phyloP scores from a whole-genome alignment of 805 yeast genomes.

The Starmerella etchellsii region DNA sequence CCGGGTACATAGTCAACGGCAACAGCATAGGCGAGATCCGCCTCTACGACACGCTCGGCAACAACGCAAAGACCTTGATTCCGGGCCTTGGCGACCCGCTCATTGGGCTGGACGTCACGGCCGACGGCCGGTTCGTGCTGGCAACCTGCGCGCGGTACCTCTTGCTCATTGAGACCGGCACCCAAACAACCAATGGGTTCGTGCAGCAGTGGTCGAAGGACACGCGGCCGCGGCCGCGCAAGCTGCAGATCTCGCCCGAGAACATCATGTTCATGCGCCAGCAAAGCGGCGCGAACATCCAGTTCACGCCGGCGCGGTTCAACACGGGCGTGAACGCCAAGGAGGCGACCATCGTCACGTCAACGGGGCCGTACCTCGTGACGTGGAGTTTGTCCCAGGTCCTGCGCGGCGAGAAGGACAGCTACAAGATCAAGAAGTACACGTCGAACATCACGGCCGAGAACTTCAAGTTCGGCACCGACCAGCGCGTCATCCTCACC shows the following conservation, averaged over 20 bases:
- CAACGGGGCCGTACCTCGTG: constrained; percentile 71
- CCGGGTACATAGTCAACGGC: constrained; percentile 66
- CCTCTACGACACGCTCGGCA: constrained; percentile 59
- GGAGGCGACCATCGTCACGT: constrained; percentile 61
- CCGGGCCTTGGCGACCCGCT: constrained; percentile 77
- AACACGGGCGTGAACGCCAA: constrained; percentile 53
- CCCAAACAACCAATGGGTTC: constrained; percentile 59
- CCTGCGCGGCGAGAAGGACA: constrained; percentile 38
- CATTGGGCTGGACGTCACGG: constrained; percentile 53
- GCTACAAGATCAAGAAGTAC: constrained; percentile 55
- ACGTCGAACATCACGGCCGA: constrained; percentile 54
- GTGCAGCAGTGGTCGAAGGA: constrained; percentile 49
- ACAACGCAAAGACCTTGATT: constrained; percentile 60
- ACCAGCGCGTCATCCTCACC: constrained; percentile 58
- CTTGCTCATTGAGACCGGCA: constrained; percentile 52
- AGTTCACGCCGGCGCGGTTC: constrained; percentile 64
- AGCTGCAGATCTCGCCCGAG: constrained; percentile 56
- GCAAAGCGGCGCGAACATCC: constrained; percentile 37
- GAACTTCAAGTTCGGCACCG: constrained; percentile 63
- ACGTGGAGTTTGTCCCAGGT: constrained; percentile 63
- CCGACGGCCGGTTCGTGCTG: constrained; percentile 69
- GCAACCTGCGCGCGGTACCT: constrained; percentile 68
- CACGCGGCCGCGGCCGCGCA: constrained; percentile 54
- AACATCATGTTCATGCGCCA: constrained; percentile 51
- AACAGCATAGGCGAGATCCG: constrained; percentile 64